Evolutionary conservation across 2,329 filamentous ascomycete genomes (phyloP).

Genomic region (Penicillium corylophilum): DNA sequence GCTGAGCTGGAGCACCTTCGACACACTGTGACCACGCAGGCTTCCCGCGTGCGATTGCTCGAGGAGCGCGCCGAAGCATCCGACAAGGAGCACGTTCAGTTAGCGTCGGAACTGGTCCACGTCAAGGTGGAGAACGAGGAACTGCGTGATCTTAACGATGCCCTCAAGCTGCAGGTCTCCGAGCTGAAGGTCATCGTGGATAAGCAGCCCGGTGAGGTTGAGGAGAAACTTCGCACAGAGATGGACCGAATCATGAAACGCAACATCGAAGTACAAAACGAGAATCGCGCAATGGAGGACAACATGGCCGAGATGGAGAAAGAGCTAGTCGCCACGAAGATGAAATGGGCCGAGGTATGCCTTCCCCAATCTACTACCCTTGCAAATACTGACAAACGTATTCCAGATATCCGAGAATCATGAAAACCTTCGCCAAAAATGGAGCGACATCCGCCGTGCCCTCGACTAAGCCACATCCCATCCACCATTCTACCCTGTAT

Average conservation of each 20-base stretch:
- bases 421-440: slow-evolving; percentile 72
- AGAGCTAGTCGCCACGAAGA: slow-evolving; percentile 87
- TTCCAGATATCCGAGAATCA: slow-evolving; percentile 67
- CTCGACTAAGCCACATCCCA: slow-evolving; percentile 40
- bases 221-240: slow-evolving; percentile 75
- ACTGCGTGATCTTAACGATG: slow-evolving; percentile 85
- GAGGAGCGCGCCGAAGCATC: slow-evolving; percentile 86
- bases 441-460: slow-evolving; percentile 67
- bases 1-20: slow-evolving; percentile 74
- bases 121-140: slow-evolving; percentile 93
- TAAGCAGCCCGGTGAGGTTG: slow-evolving; percentile 83
- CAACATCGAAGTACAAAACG: slow-evolving; percentile 89
- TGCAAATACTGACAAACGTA: neutral
- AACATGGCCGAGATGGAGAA: slow-evolving; percentile 90
- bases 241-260: slow-evolving; percentile 90
- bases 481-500: slow-evolving; percentile 13
- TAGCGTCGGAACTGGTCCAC: slow-evolving; percentile 87
- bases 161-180: slow-evolving; percentile 75
- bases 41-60: slow-evolving; percentile 75
- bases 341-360: slow-evolving; percentile 90
- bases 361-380: neutral
- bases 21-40: slow-evolving; percentile 63
- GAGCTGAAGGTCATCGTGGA: slow-evolving; percentile 86
- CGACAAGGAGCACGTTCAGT: slow-evolving; percentile 84
- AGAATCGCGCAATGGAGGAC: slow-evolving; percentile 85